phyloP scores from a whole-genome alignment of 331 rosid species.

The Malus hybrid region DNA sequence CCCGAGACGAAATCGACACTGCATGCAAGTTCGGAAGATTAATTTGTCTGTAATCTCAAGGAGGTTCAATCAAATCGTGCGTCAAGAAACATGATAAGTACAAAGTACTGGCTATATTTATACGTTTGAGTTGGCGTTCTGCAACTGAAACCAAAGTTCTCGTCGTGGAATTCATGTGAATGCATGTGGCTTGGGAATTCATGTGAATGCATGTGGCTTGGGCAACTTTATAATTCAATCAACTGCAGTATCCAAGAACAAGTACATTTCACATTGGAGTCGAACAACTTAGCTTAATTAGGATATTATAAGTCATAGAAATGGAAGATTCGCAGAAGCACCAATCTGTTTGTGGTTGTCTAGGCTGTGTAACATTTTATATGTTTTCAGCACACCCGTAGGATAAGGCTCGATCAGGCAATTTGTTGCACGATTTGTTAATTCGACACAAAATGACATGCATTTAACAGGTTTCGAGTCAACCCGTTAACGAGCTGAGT shows the following conservation, averaged over 20 bases:
- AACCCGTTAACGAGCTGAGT: fast-evolving
- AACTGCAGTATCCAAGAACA: neutral
- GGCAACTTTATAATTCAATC: neutral
- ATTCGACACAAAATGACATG: too few species aligned
- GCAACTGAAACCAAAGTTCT: neutral
- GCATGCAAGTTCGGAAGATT: neutral
- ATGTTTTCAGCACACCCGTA: neutral
- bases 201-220: neutral
- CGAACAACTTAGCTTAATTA: neutral
- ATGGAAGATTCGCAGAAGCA: neutral
- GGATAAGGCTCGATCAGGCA: neutral
- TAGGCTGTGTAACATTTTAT: neutral
- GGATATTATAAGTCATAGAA: neutral
- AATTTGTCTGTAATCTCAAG: neutral
- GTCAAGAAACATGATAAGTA: neutral
- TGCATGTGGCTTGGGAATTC: neutral
- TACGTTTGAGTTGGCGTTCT: neutral
- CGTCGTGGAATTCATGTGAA: neutral
- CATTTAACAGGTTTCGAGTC: too few species aligned
- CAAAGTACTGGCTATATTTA: neutral
- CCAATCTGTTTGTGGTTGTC: neutral
- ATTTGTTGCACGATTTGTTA: too few species aligned
- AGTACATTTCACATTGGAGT: neutral
- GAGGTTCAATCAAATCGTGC: neutral
- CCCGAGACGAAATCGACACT: neutral